Evolutionary conservation across 805 yeast genomes (phyloP), one percentile per base, ranked within the genome.

Genomic region (Danielia reshetovae): DNA sequence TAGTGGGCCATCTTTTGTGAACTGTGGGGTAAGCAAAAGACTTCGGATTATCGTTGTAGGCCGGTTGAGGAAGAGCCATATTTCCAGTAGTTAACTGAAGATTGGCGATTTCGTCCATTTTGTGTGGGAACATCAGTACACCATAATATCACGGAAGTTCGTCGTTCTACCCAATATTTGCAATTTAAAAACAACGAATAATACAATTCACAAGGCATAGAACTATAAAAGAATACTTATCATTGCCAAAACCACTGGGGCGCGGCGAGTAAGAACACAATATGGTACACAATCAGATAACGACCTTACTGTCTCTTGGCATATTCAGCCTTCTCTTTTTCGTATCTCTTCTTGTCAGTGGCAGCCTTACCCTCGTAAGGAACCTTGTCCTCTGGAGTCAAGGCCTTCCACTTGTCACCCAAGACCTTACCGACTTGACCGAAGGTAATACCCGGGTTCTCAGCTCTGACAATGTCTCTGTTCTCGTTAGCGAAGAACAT

Each of bases 401-500:
- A 74, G 43, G 89, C 86, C 79, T 87, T 88, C 98, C 98, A 93
- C 68, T 76, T 84, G 66, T 88, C 96, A 65, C 98, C 98, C 56
- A 93, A 79, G 43, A 87, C 65, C 68, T 83, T 87, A 60, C 97
- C 97, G 48, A 93, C 90, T 70, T 88, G 94, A 50, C 94, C 98
- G 57, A 93, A 93, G 27, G 89, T 70, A 52, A 89, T 44, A 61
- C 95, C 96, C 55, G 97, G 97, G 76, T 90, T 87, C 65, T 89
- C 97, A 44, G 90, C 81, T 65, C 95, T 81, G 51, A 93, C 96
- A 46, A 79, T 77, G 68, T 90, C 97, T 75, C 98, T 89, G 77
- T 85, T 85, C 59, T 88, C 97, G 62, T 87, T 88, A 54, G 98
- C 97, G 60, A 89, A 93, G 79, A 86, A 90, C 97, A 93, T 89